Percentiles rank a stretch among this genome's conserved stretches.
Evolutionary conservation across 768 basidiomycete species (phyloP).

Genomic region (Harrya chromipes): DNA sequence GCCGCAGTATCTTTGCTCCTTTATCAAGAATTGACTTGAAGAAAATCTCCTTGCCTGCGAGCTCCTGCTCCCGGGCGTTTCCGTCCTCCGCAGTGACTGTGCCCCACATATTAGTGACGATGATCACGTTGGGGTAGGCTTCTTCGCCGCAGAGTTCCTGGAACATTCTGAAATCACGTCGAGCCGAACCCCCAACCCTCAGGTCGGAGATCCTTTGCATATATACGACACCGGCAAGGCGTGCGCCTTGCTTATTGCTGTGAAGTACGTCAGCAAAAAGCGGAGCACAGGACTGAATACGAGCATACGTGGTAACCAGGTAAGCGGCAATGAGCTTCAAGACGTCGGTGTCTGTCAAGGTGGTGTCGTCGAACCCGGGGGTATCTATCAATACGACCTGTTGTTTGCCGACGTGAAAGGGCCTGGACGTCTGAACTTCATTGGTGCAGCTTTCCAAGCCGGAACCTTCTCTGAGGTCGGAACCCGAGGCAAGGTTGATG

Average conservation of each 20-base stretch:
- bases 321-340: constrained; percentile 48
- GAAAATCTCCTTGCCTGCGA: constrained; percentile 39
- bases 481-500: constrained; percentile 36
- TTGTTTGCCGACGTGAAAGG: constrained; percentile 30
- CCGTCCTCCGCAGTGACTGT: constrained; percentile 36
- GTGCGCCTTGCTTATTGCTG: constrained; percentile 35
- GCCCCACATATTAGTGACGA: constrained; percentile 56
- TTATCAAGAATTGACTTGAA: constrained; percentile 50
- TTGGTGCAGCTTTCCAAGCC: constrained; percentile 37
- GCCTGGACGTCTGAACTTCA: constrained; percentile 28
- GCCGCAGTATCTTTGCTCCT: constrained; percentile 42
- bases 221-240: constrained; percentile 49
- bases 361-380: constrained; percentile 60
- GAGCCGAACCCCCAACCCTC: constrained; percentile 46
- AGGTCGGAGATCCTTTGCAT: constrained; percentile 51
- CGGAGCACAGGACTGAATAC: background rate
- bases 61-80: constrained; percentile 43
- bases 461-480: constrained; percentile 30
- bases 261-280: constrained; percentile 11
- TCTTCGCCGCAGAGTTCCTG: constrained; percentile 50
- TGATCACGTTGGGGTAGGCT: constrained; percentile 48
- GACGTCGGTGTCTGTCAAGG: constrained; percentile 47
- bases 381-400: constrained; percentile 55
- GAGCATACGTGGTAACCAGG: constrained; percentile 31
- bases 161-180: constrained; percentile 50